phyloP scores from a whole-genome alignment of 202 grass and related monocot genomes.

The Cymbopogon flexuosus region DNA sequence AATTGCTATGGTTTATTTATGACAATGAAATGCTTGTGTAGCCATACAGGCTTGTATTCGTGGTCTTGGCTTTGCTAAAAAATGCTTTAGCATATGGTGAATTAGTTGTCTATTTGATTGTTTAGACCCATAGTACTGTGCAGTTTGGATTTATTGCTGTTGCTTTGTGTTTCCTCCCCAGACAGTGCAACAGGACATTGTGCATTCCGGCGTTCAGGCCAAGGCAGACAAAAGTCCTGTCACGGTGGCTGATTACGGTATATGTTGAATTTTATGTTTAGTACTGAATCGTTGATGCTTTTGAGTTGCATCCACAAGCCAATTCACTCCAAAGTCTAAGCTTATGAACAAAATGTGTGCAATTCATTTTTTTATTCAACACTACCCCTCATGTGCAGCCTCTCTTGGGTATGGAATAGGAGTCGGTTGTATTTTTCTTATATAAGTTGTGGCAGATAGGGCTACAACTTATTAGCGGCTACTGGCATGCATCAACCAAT shows the following conservation, averaged over 20 bases:
- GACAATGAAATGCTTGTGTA: not conserved
- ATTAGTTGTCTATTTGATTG: not conserved
- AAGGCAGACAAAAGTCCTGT: slow-evolving; percentile 86
- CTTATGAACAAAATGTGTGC: not conserved
- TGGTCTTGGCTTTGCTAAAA: not conserved
- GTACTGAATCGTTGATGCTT: not conserved
- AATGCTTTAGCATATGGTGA: not conserved
- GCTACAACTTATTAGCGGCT: not conserved
- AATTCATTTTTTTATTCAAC: not conserved
- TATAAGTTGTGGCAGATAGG: not conserved
- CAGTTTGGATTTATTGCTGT: slow-evolving; percentile 5
- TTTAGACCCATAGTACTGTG: too few relatives aligned
- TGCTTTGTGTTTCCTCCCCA: slow-evolving; percentile 32
- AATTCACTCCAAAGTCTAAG: not conserved
- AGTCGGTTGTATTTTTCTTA: not conserved
- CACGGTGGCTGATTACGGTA: slow-evolving; percentile 94
- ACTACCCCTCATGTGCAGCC: not conserved
- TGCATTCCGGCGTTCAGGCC: slow-evolving; percentile 74
- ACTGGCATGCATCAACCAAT: not conserved
- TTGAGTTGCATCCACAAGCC: not conserved
- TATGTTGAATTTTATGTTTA: not conserved
- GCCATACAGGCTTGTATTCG: not conserved
- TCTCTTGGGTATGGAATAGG: not conserved
- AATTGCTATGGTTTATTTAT: not conserved
- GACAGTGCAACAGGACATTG: slow-evolving; percentile 66